These are phyloP conservation scores for Eimeria necatrix DNA, from an alignment of 169 alveolate species.

Conservation along the genomic window DNA sequence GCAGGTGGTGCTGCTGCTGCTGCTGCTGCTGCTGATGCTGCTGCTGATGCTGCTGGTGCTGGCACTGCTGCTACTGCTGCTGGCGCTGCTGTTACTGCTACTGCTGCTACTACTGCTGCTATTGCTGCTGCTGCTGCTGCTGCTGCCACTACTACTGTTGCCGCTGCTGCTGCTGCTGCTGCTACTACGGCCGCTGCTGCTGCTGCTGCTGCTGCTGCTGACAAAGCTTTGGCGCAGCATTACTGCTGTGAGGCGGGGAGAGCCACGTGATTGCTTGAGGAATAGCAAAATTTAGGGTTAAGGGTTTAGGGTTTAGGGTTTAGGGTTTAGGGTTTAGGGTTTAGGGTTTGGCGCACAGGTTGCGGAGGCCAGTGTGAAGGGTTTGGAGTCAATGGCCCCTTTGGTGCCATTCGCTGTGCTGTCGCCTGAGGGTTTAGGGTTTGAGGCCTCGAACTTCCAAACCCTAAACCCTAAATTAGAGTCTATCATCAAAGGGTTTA, in stretches of 20 bases:
- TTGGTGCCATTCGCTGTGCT: conserved; percentile 1
- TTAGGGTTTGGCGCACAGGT: conserved; percentile 27
- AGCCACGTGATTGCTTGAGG: too few species aligned
- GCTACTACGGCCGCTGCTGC: background rate
- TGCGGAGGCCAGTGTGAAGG: conserved; percentile 38
- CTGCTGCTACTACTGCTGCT: background rate
- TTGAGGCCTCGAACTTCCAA: background rate
- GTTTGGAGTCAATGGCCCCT: conserved; percentile 31
- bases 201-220: conserved; percentile 27
- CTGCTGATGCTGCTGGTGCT: conserved; percentile 8
- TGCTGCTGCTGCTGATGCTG: conserved; percentile 28
- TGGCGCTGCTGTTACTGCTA: background rate
- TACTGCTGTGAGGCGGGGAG: too few species aligned
- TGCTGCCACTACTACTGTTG: background rate
- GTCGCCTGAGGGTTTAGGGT: background rate
- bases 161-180: conserved; percentile 14
- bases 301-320: background rate
- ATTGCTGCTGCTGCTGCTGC: background rate
- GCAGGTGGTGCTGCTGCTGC: conserved; percentile 80
- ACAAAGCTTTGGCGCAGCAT: background rate
- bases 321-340: background rate
- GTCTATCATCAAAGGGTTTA: background rate
- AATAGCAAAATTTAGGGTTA: background rate
- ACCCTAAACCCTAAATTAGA: background rate
- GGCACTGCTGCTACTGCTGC: conserved; percentile 4